Evolutionary conservation across 257 asterid species (phyloP).

Genomic region (Avicennia marina): DNA sequence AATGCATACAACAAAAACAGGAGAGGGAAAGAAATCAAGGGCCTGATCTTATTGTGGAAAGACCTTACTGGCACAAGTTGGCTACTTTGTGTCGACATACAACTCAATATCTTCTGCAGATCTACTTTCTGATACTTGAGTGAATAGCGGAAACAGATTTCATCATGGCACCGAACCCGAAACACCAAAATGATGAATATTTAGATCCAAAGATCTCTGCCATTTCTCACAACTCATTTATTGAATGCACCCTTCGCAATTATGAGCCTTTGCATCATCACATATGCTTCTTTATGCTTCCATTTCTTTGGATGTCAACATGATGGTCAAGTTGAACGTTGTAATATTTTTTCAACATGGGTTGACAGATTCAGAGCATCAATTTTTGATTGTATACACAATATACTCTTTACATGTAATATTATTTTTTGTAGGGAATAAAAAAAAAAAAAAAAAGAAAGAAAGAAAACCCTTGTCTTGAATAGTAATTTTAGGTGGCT

Average conservation of each 20-base stretch:
- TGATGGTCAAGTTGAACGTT: not conserved
- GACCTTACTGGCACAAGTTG: constrained; percentile 1
- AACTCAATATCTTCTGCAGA: constrained; percentile 14
- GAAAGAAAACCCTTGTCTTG: no score
- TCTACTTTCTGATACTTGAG: constrained; percentile 20
- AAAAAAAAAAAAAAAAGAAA: no score
- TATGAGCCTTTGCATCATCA: constrained; percentile 3
- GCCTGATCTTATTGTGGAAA: not conserved
- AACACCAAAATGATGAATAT: constrained; percentile 11
- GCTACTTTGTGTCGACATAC: constrained; percentile 11
- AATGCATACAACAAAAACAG: no score
- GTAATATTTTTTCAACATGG: no score
- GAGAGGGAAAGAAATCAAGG: not conserved
- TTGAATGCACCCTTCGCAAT: constrained; percentile 4
- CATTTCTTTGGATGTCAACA: constrained; percentile 6
- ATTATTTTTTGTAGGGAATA: no score
- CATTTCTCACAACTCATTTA: constrained; percentile 2
- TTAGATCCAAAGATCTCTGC: constrained; percentile 9
- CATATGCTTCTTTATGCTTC: not conserved
- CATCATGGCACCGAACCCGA: constrained; percentile 21
- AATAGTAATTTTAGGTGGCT: not conserved
- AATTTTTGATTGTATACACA: no score
- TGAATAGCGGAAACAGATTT: not conserved
- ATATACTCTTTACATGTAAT: no score
- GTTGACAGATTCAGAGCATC: no score